Base-by-base conservation (phyloP, 73 alveolate genomes). In the Tetrahymena thermophila region DNA sequence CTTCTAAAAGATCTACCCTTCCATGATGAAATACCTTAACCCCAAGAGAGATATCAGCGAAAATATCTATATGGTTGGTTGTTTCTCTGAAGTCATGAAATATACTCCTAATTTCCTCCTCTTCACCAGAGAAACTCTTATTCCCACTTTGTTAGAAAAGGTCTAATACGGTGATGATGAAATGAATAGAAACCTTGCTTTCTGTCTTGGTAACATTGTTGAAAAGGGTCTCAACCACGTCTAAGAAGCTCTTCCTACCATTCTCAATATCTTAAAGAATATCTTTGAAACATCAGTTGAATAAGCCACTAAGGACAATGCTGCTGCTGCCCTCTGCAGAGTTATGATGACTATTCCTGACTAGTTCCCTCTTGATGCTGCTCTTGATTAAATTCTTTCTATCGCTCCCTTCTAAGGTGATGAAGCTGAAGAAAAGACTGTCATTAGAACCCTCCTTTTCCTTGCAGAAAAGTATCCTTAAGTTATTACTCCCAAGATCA, bases 251-350 rank as follows among this genome's bases (percentile, higher is more conserved):
- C 97, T 94, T 34, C 44, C 71, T n/a, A 95, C 94, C 21, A 50
- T 95, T 15, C 94, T 50, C 28, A 43, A 85, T 31, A 89, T 95
- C 50, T 85, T 56, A 50, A 43, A 42, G 25, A 89, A 55, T 5
- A 85, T 34, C 58, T 44, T 85, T n/a, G 84, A 83, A 50, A 58
- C 95, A 7, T 55, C 95, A 7, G 84, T 89, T 21, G 93, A 95
- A 28, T 85, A 57, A 42, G 97, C 93, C 43, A 94, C 94, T 19
- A 58, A 85, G 34, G 97, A 95, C 38, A 95, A 95, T 89, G 97
- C 97, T 13, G 94, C 94, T 85, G 97, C 97, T 34, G 97, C 97
- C 35, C 85, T 95, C 40, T 95, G 97, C 43, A 95, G 97, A 95
- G 94, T 95, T 95, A 57, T 95, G 44, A 95, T 95, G 55, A 95